Evolutionary conservation across 1,284 basidiomycete species (phyloP).

Genomic region (Naganishia albida): DNA sequence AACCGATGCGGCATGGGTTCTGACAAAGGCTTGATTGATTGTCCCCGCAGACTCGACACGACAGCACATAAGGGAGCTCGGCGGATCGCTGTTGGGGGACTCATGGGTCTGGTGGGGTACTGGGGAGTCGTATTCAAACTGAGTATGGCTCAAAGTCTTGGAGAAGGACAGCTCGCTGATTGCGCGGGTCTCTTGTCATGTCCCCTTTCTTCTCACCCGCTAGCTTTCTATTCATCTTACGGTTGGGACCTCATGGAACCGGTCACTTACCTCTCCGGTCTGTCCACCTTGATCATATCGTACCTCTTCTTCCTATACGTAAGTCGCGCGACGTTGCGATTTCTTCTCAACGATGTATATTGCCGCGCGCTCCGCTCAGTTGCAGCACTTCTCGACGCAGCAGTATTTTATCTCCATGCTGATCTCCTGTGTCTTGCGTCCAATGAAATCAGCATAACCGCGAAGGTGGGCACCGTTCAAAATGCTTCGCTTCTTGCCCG

Average conservation of each 20-base stretch:
- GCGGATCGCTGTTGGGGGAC: constrained; percentile 62
- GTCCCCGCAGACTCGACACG: constrained; percentile 57
- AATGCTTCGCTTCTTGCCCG: neutral
- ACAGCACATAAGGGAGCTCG: constrained; percentile 63
- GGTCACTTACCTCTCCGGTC: constrained; percentile 64
- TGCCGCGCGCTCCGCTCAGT: no score
- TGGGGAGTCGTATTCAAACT: constrained; percentile 65
- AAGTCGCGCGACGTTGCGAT: constrained; percentile 20
- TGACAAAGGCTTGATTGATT: neutral
- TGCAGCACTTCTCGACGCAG: no score
- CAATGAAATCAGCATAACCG: constrained; percentile 17
- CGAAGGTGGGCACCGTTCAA: constrained; percentile 49
- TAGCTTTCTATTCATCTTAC: constrained; percentile 42
- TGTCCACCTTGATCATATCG: constrained; percentile 63
- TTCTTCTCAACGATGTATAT: no score
- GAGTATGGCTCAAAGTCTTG: constrained; percentile 45
- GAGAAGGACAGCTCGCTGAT: constrained; percentile 25
- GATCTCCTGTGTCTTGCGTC: neutral
- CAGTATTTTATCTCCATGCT: no score
- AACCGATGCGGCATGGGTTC: neutral
- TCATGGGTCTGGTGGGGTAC: constrained; percentile 63
- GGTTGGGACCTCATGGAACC: constrained; percentile 70
- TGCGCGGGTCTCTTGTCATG: neutral
- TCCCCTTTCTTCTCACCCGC: neutral
- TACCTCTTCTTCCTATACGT: constrained; percentile 56